phyloP scores from a whole-genome alignment of 139 green algal species.

The Zygnema cylindricum region DNA sequence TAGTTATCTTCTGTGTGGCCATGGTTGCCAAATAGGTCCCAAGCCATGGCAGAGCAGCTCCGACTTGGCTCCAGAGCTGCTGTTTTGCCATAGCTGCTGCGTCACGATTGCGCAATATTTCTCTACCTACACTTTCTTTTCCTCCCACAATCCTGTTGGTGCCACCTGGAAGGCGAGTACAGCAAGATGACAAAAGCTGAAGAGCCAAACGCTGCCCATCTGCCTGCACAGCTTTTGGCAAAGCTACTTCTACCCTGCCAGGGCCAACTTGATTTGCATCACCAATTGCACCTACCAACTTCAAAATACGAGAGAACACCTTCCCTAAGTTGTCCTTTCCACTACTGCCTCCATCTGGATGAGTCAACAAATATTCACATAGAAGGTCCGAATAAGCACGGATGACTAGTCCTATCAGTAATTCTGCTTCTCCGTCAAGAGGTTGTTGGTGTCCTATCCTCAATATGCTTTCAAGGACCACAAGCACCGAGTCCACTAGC shows the following conservation, averaged over 20 bases:
- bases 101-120: not conserved
- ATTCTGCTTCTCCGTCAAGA: not conserved
- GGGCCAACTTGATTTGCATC: not conserved
- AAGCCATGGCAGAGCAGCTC: conserved; percentile 7
- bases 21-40: not conserved
- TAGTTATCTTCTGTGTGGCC: not conserved
- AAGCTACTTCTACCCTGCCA: no score
- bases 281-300: not conserved
- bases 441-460: not conserved
- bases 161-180: not conserved
- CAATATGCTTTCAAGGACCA: not conserved
- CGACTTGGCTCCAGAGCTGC: not conserved
- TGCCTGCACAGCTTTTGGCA: not conserved
- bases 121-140: not conserved
- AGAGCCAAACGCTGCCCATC: not conserved
- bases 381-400: not conserved
- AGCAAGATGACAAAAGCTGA: not conserved
- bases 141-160: not conserved
- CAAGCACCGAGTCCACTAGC: not conserved
- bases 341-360: not conserved
- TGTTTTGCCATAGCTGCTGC: not conserved
- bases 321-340: not conserved
- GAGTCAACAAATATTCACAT: not conserved
- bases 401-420: not conserved
- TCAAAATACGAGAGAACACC: not conserved